Base-by-base conservation (phyloP, 208 protist species). In the Leptomonas pyrrhocoris region DNA sequence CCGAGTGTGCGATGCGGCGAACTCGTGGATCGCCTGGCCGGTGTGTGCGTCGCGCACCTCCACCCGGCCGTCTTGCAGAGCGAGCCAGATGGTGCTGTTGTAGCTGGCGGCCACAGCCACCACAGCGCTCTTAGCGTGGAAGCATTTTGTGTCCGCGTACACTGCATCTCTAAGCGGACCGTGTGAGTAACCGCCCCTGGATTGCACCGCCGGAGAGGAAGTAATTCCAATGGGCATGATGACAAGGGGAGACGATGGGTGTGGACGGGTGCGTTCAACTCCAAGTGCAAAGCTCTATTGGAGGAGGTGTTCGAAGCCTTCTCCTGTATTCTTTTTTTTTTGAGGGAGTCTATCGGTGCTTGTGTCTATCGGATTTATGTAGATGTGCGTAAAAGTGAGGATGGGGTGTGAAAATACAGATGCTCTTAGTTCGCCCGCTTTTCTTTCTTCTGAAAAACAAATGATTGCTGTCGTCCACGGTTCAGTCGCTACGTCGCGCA, bases 21-120 rank as follows among this genome's bases (percentile, higher is more conserved):
- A 93, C 65, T 68, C 57, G 77, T 93, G 86, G 13, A 84, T 73
- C 7, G 88, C 51, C 36, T 81, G 68, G 21, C 86, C 81, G 0
- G 81, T 89, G 67, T 81, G 80, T 12, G 75, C 78, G 45, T 92
- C 66, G 51, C 86, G 90, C 34, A 95, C 69, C 64, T 93, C 85
- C 9, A 95, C 84, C 1, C 76, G 83, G 45, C 87, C 87, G 57
- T 95, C 79, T 9, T 75, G 73, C 70, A 91, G 72, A 2, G 84
- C 86, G 46, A 95, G 70, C 90, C 90, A 95, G 36, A 92, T 80
- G 34, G 74, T 71, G 31, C 61, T 75, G 48, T 80, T 62, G 61
- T 58, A 46, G 19, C 81, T 80, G 30, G 86, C 78, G 9, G 84
- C 77, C 68, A 95, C 83, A 23, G 80, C 67, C 34, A 83, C 61